phyloP scores from a whole-genome alignment of 164 flowering plant species.

The Liriodendron chinense region DNA sequence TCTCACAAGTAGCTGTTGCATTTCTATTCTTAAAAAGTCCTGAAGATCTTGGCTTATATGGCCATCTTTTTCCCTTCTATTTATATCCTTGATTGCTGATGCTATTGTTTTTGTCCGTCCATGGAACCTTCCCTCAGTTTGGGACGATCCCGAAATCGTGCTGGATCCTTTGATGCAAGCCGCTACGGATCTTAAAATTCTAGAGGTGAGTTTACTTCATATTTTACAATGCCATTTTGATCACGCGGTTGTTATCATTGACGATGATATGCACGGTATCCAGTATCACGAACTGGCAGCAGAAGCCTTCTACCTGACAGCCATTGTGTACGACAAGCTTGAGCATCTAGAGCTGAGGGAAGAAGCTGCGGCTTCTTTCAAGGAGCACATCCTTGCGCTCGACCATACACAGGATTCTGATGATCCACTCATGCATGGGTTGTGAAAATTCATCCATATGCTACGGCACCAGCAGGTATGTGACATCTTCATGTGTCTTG shows the following conservation, averaged over 20 bases:
- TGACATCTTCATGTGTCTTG: too few relatives aligned
- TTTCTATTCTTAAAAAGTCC: background rate
- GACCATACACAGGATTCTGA: constrained; percentile 47
- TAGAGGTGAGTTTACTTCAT: constrained; percentile 60
- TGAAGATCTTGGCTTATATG: background rate
- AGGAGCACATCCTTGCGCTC: constrained; percentile 57
- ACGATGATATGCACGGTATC: background rate
- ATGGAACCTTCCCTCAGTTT: constrained; percentile 33
- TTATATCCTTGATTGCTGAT: too few relatives aligned
- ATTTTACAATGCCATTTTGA: background rate
- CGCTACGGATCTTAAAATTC: constrained; percentile 62
- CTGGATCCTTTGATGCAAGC: constrained; percentile 79
- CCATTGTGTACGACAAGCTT: constrained; percentile 60
- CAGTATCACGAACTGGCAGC: constrained; percentile 97
- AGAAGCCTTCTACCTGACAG: constrained; percentile 86
- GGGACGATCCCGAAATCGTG: constrained; percentile 61
- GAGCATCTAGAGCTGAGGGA: constrained; percentile 67
- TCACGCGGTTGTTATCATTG: background rate
- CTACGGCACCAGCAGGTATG: background rate
- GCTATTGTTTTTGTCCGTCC: background rate
- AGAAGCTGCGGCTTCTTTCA: constrained; percentile 77
- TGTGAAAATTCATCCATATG: background rate
- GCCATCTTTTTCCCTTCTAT: background rate
- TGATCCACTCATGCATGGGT: constrained; percentile 17
- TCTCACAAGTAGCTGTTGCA: background rate